phyloP scores from a whole-genome alignment of 1,284 basidiomycete genomes.

The Xanthoconium separans region DNA sequence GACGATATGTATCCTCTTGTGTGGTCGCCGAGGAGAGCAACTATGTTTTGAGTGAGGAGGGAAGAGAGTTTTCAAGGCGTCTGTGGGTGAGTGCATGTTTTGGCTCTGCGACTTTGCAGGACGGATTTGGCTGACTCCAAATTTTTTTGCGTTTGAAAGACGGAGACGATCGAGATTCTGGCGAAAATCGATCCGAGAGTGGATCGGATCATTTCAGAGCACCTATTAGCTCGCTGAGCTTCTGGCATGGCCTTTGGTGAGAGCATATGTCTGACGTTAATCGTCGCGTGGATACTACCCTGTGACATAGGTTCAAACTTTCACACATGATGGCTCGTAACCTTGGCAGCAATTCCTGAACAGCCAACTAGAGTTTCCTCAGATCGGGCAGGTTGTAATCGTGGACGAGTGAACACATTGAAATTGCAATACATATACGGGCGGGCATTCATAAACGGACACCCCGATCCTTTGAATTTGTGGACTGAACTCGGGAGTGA shows the following conservation, averaged over 20 bases:
- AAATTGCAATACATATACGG: too few species aligned
- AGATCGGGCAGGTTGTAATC: too few species aligned
- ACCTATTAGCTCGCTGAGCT: conserved; percentile 18
- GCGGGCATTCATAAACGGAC: too few species aligned
- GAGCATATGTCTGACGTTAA: neutral
- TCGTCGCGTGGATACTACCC: neutral
- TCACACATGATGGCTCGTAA: too few species aligned
- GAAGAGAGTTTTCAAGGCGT: conserved; percentile 25
- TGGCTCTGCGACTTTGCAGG: neutral
- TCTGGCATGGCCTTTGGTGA: neutral
- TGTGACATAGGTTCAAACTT: too few species aligned
- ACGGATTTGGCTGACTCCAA: conserved; percentile 2
- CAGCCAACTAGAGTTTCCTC: too few species aligned
- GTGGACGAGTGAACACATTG: too few species aligned
- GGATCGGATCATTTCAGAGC: conserved; percentile 23
- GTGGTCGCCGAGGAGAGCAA: conserved; percentile 27
- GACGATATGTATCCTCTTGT: conserved; percentile 27
- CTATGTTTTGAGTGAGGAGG: conserved; percentile 28
- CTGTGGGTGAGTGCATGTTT: conserved; percentile 25
- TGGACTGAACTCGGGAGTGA: too few species aligned
- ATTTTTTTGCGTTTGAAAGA: conserved; percentile 8
- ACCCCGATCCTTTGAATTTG: too few species aligned
- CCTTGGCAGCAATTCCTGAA: too few species aligned
- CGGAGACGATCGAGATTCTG: conserved; percentile 25
- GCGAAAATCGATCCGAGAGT: conserved; percentile 30